phyloP scores from a whole-genome alignment of 768 basidiomycete species.

The Lepiota venenata region DNA sequence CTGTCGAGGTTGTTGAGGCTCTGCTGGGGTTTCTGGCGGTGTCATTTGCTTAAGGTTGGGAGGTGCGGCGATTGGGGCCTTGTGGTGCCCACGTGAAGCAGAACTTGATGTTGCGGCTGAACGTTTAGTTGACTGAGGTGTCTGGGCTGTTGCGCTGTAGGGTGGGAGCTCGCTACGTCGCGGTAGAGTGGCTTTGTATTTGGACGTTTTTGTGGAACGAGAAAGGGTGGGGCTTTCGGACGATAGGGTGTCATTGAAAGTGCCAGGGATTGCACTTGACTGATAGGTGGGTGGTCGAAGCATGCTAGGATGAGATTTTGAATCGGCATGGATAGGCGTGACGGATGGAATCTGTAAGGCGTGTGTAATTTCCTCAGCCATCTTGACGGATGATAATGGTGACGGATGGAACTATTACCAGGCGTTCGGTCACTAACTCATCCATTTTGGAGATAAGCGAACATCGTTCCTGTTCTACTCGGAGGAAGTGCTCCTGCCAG shows the following conservation, averaged over 20 bases:
- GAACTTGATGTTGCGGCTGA: conserved; percentile 26
- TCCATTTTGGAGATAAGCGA: conserved; percentile 54
- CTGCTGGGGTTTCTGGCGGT: neutral
- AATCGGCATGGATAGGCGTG: too few species aligned
- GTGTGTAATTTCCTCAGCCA: neutral
- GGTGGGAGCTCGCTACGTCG: conserved; percentile 10
- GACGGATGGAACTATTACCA: conserved; percentile 35
- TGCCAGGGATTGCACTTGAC: conserved; percentile 10
- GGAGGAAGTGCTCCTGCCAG: conserved; percentile 79
- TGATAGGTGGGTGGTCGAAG: conserved; percentile 7
- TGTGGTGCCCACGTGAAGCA: conserved; percentile 17
- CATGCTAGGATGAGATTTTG: neutral
- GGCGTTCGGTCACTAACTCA: conserved; percentile 51
- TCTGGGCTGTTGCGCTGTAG: conserved; percentile 4
- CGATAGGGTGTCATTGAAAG: neutral
- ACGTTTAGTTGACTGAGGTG: conserved; percentile 18
- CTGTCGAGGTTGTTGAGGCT: conserved; percentile 11
- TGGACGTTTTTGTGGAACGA: conserved; percentile 2
- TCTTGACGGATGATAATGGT: neutral
- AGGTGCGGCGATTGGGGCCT: neutral
- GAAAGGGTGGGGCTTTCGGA: neutral
- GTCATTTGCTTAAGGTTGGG: neutral
- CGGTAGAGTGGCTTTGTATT: conserved; percentile 4
- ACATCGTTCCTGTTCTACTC: conserved; percentile 68
- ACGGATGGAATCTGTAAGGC: neutral